Base-by-base conservation (phyloP, 2,329 filamentous ascomycete species). In the Epicoccum sorghinum region DNA sequence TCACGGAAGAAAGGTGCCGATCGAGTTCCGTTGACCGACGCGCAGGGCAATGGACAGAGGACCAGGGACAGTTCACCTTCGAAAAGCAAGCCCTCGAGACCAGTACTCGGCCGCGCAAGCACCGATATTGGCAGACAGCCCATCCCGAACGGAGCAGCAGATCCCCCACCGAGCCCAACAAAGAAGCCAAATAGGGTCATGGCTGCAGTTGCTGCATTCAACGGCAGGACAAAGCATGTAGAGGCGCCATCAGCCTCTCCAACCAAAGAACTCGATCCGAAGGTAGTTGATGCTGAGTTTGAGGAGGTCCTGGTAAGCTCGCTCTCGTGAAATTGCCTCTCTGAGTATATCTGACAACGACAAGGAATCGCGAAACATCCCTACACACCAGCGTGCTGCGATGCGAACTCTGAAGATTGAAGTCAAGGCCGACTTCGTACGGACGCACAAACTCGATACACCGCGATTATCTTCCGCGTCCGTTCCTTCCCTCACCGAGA, bases 351-450 rank as follows among this genome's bases (percentile, higher is more conserved):
- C 48, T 52, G 23, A 52, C 79, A 77, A 33, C 7, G 14, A 1
- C 23, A 33, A 96, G 75, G 91, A 96, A 71, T 87, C 93, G 14
- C 85, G 93, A 60, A 96, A 98, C 67, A 96, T 98, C 49, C 93
- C 93, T 3, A 90, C 96, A 68, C 90, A 96, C 60, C 92, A 96
- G 81, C 84, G 93, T 50, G 91, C 93, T 74, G 96, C 96, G 78
- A 97, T 99, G 92, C 86, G 93, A 40, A 93, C 88, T 52, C 80
- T 99, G 56, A 91, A 90, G 59, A 84, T 91, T 61, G 89, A 90
- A 32, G 93, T 98, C 79, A 99, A 99, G 77, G 90, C 92, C 71
- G 93, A 98, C 70, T 96, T 99, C 67, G 92, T 98, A 66, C 88
- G 89, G 47, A 93, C 96, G 72, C 90, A 97, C 71, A 91, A 90